phyloP scores from a whole-genome alignment of 1,284 basidiomycete genomes.

The Melampsora americana region DNA sequence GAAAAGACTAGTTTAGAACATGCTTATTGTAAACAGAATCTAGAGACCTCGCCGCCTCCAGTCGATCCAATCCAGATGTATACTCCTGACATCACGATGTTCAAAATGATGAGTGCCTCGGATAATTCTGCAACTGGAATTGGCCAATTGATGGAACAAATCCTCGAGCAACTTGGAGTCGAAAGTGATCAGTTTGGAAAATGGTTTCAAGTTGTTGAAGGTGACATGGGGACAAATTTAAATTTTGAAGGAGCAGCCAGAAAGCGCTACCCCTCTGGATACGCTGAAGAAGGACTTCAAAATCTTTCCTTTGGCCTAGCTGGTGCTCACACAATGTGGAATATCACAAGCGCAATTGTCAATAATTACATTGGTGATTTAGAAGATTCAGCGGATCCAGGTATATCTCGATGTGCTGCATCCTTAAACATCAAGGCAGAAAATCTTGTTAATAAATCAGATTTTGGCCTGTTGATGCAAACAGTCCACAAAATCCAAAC shows the following conservation, averaged over 20 bases:
- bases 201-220: no score
- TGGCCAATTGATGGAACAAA: no score
- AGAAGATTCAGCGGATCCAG: background rate
- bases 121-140: no score
- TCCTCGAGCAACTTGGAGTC: no score
- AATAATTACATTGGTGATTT: background rate
- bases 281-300: constrained; percentile 55
- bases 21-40: no score
- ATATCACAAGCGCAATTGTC: background rate
- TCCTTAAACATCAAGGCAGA: background rate
- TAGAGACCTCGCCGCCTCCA: no score
- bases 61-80: no score
- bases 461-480: background rate
- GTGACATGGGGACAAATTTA: constrained; percentile 65
- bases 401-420: background rate
- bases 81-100: no score
- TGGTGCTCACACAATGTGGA: background rate
- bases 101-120: no score
- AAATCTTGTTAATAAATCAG: constrained; percentile 52
- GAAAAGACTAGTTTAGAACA: no score
- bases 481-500: background rate
- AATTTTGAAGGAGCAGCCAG: constrained; percentile 74
- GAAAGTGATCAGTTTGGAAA: no score
- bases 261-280: constrained; percentile 74
- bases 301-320: background rate